Evolutionary conservation across 2,329 filamentous ascomycete genomes (phyloP), one percentile per base, ranked within the genome.

Genomic region (Aspergillus quadrilineatus): DNA sequence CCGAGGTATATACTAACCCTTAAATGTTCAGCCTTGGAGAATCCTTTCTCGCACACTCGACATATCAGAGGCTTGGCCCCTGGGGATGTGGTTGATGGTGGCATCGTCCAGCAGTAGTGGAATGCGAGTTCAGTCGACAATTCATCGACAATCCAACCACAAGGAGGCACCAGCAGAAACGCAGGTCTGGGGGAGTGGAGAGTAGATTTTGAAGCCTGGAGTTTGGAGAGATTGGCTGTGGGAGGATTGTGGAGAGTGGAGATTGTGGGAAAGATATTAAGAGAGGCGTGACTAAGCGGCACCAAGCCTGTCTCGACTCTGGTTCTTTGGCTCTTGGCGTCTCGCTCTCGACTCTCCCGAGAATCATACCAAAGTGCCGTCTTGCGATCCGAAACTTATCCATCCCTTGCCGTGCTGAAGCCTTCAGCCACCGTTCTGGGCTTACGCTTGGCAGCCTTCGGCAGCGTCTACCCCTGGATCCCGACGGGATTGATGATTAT

Each of bases 1-100:
- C 41, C 26, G 47, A 46, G 43, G 14, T 22, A n/a, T 6, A 42
- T 45, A 57, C 55, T 57, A 65, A 75, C 74, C 63, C 71, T 69
- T 22, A 76, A 60, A 65, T 76, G 74, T 59, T 76, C 74, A 12
- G 72, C 72, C 57, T 76, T 77, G 8, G 72, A 74, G 58, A 77
- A 77, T 50, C 65, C 65, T 59, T 74, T 77, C 22, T 75, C 69
- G 49, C 75, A 77, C 22, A 69, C 71, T 43, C 66, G 67, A 65
- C 75, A 77, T 4, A 73, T 67, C 54, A 76, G 37, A 22, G 65
- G 68, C 60, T 69, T 72, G 41, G 56, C 57, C 30, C 63, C 61
- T 42, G 62, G 36, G 4, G 60, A 42, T 10, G 61, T 34, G 9
- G 62, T 58, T 9, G 51, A 51, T 45, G 56, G 49, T 53, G 59